Conservation (phyloP, 257 asterid species). For the Buddleja alternifolia region DNA sequence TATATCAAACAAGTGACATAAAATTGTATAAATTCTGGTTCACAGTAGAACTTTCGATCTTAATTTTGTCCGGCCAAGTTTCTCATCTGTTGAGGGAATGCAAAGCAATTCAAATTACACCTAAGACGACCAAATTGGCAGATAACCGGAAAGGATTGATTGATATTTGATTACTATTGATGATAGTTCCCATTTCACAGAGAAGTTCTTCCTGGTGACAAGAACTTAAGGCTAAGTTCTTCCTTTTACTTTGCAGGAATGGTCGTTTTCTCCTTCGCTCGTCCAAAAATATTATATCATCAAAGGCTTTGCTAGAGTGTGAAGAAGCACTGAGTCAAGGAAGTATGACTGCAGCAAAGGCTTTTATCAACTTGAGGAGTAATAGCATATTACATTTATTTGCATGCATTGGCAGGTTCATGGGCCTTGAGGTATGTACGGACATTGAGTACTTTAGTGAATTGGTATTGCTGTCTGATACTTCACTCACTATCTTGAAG, state of each 20-base stretch:
- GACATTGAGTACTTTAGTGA: slow-evolving; percentile 12
- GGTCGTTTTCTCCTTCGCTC: slow-evolving; percentile 90
- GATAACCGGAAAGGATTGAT: slow-evolving; percentile 24
- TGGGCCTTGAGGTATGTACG: slow-evolving; percentile 88
- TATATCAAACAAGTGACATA: not conserved
- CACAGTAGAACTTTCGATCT: slow-evolving; percentile 15
- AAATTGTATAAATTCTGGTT: not conserved
- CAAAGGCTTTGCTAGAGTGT: slow-evolving; percentile 68
- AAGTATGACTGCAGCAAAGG: slow-evolving; percentile 74
- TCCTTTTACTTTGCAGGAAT: slow-evolving; percentile 61
- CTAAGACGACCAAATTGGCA: not conserved
- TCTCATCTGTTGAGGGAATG: not conserved
- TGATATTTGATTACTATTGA: not conserved
- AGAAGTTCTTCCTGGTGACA: slow-evolving; percentile 22
- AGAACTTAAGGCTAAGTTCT: slow-evolving; percentile 22
- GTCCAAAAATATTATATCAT: slow-evolving; percentile 72
- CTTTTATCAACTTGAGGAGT: slow-evolving; percentile 79
- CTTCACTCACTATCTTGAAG: slow-evolving; percentile 20
- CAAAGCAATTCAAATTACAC: slow-evolving; percentile 15
- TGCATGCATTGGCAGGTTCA: slow-evolving; percentile 90
- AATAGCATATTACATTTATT: slow-evolving; percentile 83
- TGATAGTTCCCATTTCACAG: slow-evolving; percentile 2
- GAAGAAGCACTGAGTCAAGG: slow-evolving; percentile 97
- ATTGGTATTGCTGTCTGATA: slow-evolving; percentile 21
- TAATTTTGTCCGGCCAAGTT: slow-evolving; percentile 4